phyloP scores from a whole-genome alignment of 441 rosid species.

The Adansonia madagascariensis region DNA sequence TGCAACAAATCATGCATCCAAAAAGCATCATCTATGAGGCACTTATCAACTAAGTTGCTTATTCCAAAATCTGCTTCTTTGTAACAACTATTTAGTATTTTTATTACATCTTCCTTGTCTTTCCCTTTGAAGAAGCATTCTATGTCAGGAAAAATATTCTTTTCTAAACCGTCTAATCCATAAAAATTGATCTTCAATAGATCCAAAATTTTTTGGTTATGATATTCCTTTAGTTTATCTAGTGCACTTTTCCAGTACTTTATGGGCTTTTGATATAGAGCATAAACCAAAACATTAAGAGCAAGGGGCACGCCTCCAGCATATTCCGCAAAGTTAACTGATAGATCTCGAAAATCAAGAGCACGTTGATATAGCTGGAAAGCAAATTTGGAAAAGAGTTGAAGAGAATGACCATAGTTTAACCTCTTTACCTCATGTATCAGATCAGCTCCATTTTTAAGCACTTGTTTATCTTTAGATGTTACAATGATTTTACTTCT shows the following conservation, averaged over 20 bases:
- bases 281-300: slow-evolving; percentile 41
- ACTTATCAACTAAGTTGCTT: slow-evolving; percentile 34
- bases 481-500: slow-evolving; percentile 45
- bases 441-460: slow-evolving; percentile 21
- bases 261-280: slow-evolving; percentile 28
- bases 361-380: slow-evolving; percentile 25
- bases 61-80: slow-evolving; percentile 34
- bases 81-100: slow-evolving; percentile 11
- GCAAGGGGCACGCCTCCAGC: slow-evolving; percentile 47
- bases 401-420: slow-evolving; percentile 27
- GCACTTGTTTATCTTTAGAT: slow-evolving; percentile 34
- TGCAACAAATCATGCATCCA: slow-evolving; percentile 48
- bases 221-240: slow-evolving; percentile 31
- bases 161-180: slow-evolving; percentile 35
- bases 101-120: slow-evolving; percentile 19
- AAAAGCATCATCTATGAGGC: slow-evolving; percentile 33
- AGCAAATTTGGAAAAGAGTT: slow-evolving; percentile 37
- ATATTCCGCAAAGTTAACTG: slow-evolving; percentile 23
- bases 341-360: slow-evolving; percentile 21
- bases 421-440: slow-evolving; percentile 21
- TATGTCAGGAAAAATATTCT: slow-evolving; percentile 11
- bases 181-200: slow-evolving; percentile 44
- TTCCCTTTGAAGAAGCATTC: slow-evolving; percentile 39
- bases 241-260: slow-evolving; percentile 35
- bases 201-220: slow-evolving; percentile 1